Conservation (phyloP, 2,329 filamentous ascomycete species). For the Phaeosphaeriaceae sp. region DNA sequence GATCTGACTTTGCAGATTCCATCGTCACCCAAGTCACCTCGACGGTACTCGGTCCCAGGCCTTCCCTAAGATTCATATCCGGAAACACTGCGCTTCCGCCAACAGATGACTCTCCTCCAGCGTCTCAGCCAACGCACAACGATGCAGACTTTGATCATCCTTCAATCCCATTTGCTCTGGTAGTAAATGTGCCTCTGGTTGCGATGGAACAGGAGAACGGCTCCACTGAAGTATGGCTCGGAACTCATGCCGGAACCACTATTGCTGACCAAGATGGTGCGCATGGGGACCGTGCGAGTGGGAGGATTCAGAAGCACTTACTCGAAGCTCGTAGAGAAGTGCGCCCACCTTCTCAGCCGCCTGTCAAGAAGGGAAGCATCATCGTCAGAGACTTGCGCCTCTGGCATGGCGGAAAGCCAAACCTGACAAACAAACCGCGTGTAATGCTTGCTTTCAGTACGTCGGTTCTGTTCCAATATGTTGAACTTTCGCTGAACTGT, state of each 20-base stretch:
- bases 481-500: conserved; percentile 4
- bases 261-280: conserved; percentile 46
- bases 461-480: conserved; percentile 4
- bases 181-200: conserved; percentile 58
- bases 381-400: conserved; percentile 58
- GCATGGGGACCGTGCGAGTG: conserved; percentile 48
- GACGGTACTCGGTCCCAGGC: conserved; percentile 46
- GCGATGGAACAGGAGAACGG: conserved; percentile 57
- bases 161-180: conserved; percentile 54
- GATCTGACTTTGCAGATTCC: conserved; percentile 50
- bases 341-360: conserved; percentile 32
- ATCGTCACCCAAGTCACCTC: conserved; percentile 66
- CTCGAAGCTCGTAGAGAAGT: conserved; percentile 25
- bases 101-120: conserved; percentile 45
- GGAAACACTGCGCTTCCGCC: conserved; percentile 55
- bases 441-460: conserved; percentile 55
- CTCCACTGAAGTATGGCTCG: conserved; percentile 61
- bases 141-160: conserved; percentile 46
- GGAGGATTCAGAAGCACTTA: conserved; percentile 35
- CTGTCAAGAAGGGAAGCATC: conserved; percentile 54
- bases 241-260: conserved; percentile 53
- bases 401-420: conserved; percentile 62
- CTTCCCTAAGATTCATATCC: conserved; percentile 42
- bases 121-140: conserved; percentile 44
- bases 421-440: conserved; percentile 50